Percentiles rank a stretch among this genome's conserved stretches.
phyloP scores from a whole-genome alignment of 495 filamentous ascomycete species.

The Neurospora terricola region DNA sequence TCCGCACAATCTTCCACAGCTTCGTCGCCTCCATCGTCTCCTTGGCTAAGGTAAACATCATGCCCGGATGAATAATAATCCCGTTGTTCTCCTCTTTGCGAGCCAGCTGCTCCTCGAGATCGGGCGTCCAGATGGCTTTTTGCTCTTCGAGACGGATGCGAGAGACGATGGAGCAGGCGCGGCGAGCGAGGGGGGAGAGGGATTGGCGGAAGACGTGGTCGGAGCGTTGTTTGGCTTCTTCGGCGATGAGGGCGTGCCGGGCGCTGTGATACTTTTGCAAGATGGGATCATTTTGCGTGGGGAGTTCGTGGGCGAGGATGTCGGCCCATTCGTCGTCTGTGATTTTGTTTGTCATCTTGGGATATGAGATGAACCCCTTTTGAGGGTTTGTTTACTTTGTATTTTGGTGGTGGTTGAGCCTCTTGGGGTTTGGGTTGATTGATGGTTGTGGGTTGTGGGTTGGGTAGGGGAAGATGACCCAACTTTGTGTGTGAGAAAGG shows the following conservation, averaged over 20 bases:
- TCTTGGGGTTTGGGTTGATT: neutral
- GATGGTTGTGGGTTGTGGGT: neutral
- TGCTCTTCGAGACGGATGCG: slow-evolving; percentile 71
- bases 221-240: slow-evolving; percentile 65
- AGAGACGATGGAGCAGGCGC: slow-evolving; percentile 67
- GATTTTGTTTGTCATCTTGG: slow-evolving; percentile 3
- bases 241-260: slow-evolving; percentile 63
- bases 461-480: neutral
- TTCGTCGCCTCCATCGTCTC: slow-evolving; percentile 69
- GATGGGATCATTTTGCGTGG: slow-evolving; percentile 53
- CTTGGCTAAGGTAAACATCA: slow-evolving; percentile 80
- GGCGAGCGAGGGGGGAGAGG: slow-evolving; percentile 38
- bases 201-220: slow-evolving; percentile 48
- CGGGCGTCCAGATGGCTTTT: slow-evolving; percentile 48
- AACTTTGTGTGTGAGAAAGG: neutral
- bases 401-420: neutral
- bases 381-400: neutral
- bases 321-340: slow-evolving; percentile 48
- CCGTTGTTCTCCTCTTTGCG: slow-evolving; percentile 37
- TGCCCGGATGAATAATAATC: slow-evolving; percentile 62
- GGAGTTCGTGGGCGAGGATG: slow-evolving; percentile 40
- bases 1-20: slow-evolving; percentile 74
- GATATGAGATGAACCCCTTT: too few relatives aligned
- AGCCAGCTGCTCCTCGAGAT: slow-evolving; percentile 55
- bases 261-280: slow-evolving; percentile 71